Evolutionary conservation across 805 yeast genomes (phyloP).

Genomic region (Yarrowia hollandica): DNA sequence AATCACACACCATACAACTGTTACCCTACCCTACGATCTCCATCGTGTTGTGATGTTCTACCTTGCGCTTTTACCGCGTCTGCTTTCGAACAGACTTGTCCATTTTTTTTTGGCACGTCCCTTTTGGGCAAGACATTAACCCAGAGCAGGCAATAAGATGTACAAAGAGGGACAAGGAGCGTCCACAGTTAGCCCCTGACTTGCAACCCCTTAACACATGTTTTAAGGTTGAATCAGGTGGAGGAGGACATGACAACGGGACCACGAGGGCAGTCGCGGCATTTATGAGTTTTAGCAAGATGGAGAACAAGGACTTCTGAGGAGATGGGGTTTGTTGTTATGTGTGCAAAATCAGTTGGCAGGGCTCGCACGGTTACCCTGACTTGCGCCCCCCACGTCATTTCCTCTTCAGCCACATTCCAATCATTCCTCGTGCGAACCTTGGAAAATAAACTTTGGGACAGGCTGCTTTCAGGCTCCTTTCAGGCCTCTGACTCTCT

Average conservation of each 20-base stretch:
- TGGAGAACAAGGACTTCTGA: background rate
- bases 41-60: too few relatives aligned
- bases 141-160: slow-evolving; percentile 18
- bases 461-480: slow-evolving; percentile 25
- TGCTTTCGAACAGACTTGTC: too few relatives aligned
- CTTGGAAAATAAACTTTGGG: background rate
- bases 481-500: slow-evolving; percentile 25
- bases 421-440: slow-evolving; percentile 8
- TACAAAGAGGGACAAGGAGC: slow-evolving; percentile 19
- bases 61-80: too few relatives aligned
- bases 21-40: too few relatives aligned
- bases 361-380: too few relatives aligned
- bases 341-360: too few relatives aligned
- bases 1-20: too few relatives aligned
- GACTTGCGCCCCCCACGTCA: too few relatives aligned
- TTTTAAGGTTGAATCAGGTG: slow-evolving; percentile 22
- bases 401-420: too few relatives aligned
- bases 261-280: background rate
- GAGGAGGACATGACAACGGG: slow-evolving; percentile 1
- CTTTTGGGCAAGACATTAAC: slow-evolving; percentile 6
- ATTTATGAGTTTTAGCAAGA: background rate
- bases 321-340: too few relatives aligned
- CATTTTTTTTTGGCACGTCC: background rate
- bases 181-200: slow-evolving; percentile 23
- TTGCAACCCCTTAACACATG: slow-evolving; percentile 27